phyloP scores from a whole-genome alignment of 2,329 filamentous ascomycete species.

The Coleophoma crateriformis region DNA sequence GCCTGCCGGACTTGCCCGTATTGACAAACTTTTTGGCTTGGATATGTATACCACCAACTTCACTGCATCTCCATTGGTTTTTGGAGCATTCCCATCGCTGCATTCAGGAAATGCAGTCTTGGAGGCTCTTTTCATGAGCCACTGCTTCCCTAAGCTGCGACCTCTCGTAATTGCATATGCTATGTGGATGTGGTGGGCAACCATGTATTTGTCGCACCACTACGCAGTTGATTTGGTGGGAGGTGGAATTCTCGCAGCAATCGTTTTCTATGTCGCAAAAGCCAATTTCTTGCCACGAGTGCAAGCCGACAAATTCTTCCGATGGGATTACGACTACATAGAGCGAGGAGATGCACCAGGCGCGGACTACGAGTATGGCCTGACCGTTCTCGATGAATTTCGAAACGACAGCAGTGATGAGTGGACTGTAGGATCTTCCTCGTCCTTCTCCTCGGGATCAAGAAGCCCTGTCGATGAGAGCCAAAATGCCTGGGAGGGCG shows the following conservation, averaged over 20 bases:
- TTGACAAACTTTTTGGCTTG: slow-evolving; percentile 84
- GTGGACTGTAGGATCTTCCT: slow-evolving; percentile 85
- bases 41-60: slow-evolving; percentile 93
- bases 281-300: slow-evolving; percentile 75
- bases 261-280: slow-evolving; percentile 78
- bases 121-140: slow-evolving; percentile 87
- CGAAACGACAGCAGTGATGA: slow-evolving; percentile 64
- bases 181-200: slow-evolving; percentile 96
- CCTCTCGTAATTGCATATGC: slow-evolving; percentile 78
- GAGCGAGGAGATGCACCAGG: slow-evolving; percentile 69
- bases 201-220: slow-evolving; percentile 97
- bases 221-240: slow-evolving; percentile 91
- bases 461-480: slow-evolving; percentile 45
- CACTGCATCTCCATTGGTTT: slow-evolving; percentile 83
- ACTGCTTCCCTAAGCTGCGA: slow-evolving; percentile 80
- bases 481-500: slow-evolving; percentile 49
- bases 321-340: slow-evolving; percentile 95
- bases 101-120: slow-evolving; percentile 87
- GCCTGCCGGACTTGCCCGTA: slow-evolving; percentile 80
- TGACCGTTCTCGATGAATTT: slow-evolving; percentile 22
- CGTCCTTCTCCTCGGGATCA: slow-evolving; percentile 32
- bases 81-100: slow-evolving; percentile 90
- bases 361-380: slow-evolving; percentile 46
- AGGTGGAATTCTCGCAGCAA: slow-evolving; percentile 71
- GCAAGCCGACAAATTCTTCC: slow-evolving; percentile 77